Conservation (phyloP, 495 filamentous ascomycete genomes). For the Trichodelitschia bisporula region DNA sequence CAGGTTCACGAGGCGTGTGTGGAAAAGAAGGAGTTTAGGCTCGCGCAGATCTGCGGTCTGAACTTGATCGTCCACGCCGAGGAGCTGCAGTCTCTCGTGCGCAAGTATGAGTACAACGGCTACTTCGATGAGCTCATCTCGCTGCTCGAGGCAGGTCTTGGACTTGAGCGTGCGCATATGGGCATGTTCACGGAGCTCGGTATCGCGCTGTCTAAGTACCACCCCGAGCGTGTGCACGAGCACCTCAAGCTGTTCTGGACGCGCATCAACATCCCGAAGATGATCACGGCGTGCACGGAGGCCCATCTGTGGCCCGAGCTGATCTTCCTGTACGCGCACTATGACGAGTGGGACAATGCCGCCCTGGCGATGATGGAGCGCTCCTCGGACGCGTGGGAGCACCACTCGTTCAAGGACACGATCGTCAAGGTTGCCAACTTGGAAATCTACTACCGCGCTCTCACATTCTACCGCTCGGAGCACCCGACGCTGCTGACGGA, state of each 20-base stretch:
- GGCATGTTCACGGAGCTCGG: slow-evolving; percentile 96
- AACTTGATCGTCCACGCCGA: slow-evolving; percentile 98
- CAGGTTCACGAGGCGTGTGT: slow-evolving; percentile 96
- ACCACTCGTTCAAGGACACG: slow-evolving; percentile 99
- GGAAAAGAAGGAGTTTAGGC: slow-evolving; percentile 94
- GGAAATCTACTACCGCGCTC: slow-evolving; percentile 93
- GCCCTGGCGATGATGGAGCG: slow-evolving; percentile 99
- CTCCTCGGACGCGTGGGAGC: slow-evolving; percentile 94
- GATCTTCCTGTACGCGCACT: slow-evolving; percentile 97
- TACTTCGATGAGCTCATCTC: slow-evolving; percentile 97
- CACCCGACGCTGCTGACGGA: slow-evolving; percentile 90
- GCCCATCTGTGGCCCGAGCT: slow-evolving; percentile 94
- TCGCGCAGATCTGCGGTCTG: slow-evolving; percentile 96
- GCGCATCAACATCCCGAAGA: slow-evolving; percentile 94
- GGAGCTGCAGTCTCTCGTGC: slow-evolving; percentile 77
- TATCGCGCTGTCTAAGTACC: slow-evolving; percentile 87
- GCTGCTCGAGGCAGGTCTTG: slow-evolving; percentile 84
- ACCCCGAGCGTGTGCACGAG: slow-evolving; percentile 92
- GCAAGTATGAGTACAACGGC: slow-evolving; percentile 88
- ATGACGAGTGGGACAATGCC: slow-evolving; percentile 97
- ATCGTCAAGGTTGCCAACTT: slow-evolving; percentile 94
- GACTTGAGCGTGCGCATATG: slow-evolving; percentile 73
- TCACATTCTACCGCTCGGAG: slow-evolving; percentile 96
- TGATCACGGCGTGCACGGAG: slow-evolving; percentile 87
- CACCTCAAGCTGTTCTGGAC: slow-evolving; percentile 98